Conservation (phyloP, 1,139 yeast genomes). For the Meyerozyma elateridarum region DNA sequence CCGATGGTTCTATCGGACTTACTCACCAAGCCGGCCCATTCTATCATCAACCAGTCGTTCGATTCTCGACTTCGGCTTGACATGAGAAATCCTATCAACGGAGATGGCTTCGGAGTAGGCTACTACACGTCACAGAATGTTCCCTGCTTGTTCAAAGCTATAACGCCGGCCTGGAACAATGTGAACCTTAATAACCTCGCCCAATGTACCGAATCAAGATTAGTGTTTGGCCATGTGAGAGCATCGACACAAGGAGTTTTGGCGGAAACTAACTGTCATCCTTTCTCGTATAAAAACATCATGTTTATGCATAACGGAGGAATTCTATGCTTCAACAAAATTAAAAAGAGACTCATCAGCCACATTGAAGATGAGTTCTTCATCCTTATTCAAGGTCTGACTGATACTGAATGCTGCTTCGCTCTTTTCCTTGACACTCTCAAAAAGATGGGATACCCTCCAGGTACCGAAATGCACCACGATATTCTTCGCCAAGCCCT, state of each 20-base stretch:
- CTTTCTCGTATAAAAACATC: conserved; percentile 77
- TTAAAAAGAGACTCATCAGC: conserved; percentile 68
- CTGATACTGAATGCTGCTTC: conserved; percentile 94
- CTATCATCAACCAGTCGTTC: conserved; percentile 92
- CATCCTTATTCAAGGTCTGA: conserved; percentile 79
- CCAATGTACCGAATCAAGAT: conserved; percentile 74
- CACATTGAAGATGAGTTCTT: conserved; percentile 79
- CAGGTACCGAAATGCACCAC: conserved; percentile 47
- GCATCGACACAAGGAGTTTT: conserved; percentile 95
- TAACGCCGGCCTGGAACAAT: conserved; percentile 98
- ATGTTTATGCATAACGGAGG: conserved; percentile 99
- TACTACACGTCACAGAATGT: conserved; percentile 64
- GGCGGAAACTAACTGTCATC: conserved; percentile 94
- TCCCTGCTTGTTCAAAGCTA: conserved; percentile 79
- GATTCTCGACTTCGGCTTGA: conserved; percentile 87
- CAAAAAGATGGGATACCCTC: conserved; percentile 70
- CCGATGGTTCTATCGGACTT: conserved; percentile 82
- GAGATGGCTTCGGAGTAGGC: conserved; percentile 98
- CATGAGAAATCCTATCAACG: conserved; percentile 86
- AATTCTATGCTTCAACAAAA: conserved; percentile 63
- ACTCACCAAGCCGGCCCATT: conserved; percentile 91
- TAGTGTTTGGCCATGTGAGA: conserved; percentile 92
- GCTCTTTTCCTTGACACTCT: conserved; percentile 81
- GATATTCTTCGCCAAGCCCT: conserved; percentile 62
- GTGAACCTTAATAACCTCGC: conserved; percentile 81